phyloP scores from a whole-genome alignment of 768 basidiomycete species.

The Tulasnella sp. region DNA sequence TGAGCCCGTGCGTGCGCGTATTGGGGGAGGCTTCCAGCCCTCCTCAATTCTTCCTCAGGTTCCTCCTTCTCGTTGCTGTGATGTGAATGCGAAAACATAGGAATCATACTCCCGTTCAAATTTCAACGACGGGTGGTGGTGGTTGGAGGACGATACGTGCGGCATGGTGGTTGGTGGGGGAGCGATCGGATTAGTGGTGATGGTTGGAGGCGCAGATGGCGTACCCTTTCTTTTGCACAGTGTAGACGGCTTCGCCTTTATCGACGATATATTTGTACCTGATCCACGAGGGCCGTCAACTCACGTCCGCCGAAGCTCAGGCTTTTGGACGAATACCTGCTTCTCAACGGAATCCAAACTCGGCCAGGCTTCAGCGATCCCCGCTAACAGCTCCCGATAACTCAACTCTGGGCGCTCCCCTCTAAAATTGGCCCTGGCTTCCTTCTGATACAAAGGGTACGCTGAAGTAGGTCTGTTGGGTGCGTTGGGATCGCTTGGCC shows the following conservation, averaged over 20 bases:
- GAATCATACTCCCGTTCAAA: not conserved
- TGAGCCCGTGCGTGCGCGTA: conserved; percentile 1
- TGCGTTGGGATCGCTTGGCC: conserved; percentile 81
- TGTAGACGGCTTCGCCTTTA: conserved; percentile 3
- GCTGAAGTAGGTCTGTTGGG: conserved; percentile 91
- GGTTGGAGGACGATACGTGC: not conserved
- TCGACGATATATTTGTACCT: conserved; percentile 18
- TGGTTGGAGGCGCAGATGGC: conserved; percentile 3
- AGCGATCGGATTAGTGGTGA: not conserved
- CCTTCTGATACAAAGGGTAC: conserved; percentile 93
- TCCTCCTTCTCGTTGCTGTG: conserved; percentile 23
- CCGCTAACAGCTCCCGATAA: conserved; percentile 65
- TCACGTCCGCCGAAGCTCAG: no score
- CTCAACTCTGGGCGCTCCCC: conserved; percentile 56
- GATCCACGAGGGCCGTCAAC: no score
- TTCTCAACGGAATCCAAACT: conserved; percentile 12
- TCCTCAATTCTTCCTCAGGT: conserved; percentile 27
- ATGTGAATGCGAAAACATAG: not conserved
- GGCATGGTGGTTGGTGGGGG: conserved; percentile 4
- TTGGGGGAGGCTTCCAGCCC: conserved; percentile 17
- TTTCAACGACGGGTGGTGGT: not conserved
- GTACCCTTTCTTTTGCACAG: conserved; percentile 10
- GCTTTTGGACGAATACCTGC: no score
- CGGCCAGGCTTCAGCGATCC: conserved; percentile 44
- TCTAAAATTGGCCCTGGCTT: conserved; percentile 70